Base-by-base conservation (phyloP, 129 eudicot genomes). In the Gnaphalium uliginosum region DNA sequence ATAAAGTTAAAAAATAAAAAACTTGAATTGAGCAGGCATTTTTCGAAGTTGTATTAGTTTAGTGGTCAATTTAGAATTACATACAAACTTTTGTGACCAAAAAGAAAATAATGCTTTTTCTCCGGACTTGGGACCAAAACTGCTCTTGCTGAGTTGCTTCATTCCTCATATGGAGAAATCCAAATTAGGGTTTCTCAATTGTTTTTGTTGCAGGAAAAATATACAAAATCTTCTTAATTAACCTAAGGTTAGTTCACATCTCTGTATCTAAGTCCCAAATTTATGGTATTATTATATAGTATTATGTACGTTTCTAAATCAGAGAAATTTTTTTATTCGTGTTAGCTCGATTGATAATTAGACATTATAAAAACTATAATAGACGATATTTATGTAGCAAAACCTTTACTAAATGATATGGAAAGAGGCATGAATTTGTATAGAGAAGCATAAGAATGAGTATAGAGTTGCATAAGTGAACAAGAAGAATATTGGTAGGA, bases 121-220 rank as follows among this genome's bases (percentile, higher is more conserved):
- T 6, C 8, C 39, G 1, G 10, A 35, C 6, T 35, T 35, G 8
- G 39, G 46, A 39, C 14, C 13, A 9, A 8, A 39, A 39, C 53
- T 46, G 53, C 53, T 46, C n/a, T 46, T 14, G 15, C 3, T 41
- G 48, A 41, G 48, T 54, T 21, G 26, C 27, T 57, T 57, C 14
- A 57, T 57, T 2, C 26, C 62, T 6, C 27, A 57, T 22, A 43
- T 21, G 21, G 27, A 37, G 60, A 41, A 5, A 41, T 26, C 73
- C 60, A 26, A 48, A 37, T 77, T 39, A 77, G 81, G 69, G 75
- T 68, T 68, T 77, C 74, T 14, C 3, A 24, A 51, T 25, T 51
- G 35, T 35, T 66, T 66, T 53, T 54, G 56, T 77, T 43, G 69
- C 60, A 37, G 63, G 37, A 13, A 68, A 26, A 37, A 41, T 32